These are phyloP conservation scores for Isabelozyma heimii DNA, from an alignment of 805 yeast genomes.

Conservation along the genomic window DNA sequence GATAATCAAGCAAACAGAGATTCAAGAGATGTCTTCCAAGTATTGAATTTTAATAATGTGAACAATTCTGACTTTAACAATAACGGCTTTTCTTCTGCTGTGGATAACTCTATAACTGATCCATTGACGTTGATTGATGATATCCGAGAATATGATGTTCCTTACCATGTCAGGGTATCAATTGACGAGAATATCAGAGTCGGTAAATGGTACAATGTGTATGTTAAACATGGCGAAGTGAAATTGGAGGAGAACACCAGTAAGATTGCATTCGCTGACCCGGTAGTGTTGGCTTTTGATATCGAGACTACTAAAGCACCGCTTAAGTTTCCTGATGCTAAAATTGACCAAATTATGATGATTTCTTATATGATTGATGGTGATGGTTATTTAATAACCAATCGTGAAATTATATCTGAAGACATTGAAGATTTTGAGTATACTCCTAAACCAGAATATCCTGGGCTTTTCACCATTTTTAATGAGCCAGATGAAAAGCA, in stretches of 20 bases:
- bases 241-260: slow-evolving; percentile 60
- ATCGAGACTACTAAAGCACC: slow-evolving; percentile 98
- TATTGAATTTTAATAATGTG: slow-evolving; percentile 41
- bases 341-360: slow-evolving; percentile 95
- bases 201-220: slow-evolving; percentile 93
- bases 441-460: slow-evolving; percentile 95
- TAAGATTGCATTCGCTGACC: slow-evolving; percentile 93
- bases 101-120: slow-evolving; percentile 30
- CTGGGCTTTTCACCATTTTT: slow-evolving; percentile 84
- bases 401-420: slow-evolving; percentile 88
- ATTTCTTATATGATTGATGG: slow-evolving; percentile 99
- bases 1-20: slow-evolving; percentile 62
- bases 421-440: slow-evolving; percentile 97
- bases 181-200: slow-evolving; percentile 85
- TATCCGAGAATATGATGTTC: slow-evolving; percentile 91
- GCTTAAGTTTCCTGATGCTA: slow-evolving; percentile 89
- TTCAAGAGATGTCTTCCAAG: slow-evolving; percentile 65
- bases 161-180: slow-evolving; percentile 94
- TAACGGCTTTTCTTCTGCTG: slow-evolving; percentile 21
- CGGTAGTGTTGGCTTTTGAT: slow-evolving; percentile 94
- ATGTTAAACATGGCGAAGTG: slow-evolving; percentile 56
- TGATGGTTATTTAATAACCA: slow-evolving; percentile 90
- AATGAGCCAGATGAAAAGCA: slow-evolving; percentile 86
- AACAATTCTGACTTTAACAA: slow-evolving; percentile 21
- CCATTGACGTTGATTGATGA: slow-evolving; percentile 72